Base-by-base conservation (phyloP, 768 basidiomycete species). In the Saitozyma sp. region DNA sequence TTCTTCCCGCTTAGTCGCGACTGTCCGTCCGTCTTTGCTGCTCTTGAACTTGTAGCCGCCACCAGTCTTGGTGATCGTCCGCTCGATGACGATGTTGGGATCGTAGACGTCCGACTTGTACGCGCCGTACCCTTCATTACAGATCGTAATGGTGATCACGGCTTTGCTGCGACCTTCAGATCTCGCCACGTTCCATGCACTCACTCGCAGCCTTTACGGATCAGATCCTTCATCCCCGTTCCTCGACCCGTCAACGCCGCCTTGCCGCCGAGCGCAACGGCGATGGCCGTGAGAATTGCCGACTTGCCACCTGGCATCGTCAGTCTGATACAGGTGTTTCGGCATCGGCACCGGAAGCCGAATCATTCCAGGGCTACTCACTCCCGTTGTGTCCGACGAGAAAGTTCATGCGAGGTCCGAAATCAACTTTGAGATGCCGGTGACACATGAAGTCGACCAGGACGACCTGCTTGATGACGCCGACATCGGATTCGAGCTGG, bases 371-470 rank as follows among this genome's bases (percentile, higher is more conserved):
- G 9, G 8, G 13, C 37, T 37, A 85, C 90, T 65, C 73, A 91
- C 92, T 95, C 80, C 92, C 92, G 77, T 96, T 96, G 69, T 92
- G 90, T 11, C 92, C 92, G 45, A 95, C 95, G 69, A 99, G 90
- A 74, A 98, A 98, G 80, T 98, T 99, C 74, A 99, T 90, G 78
- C 94, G 91, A 9, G 90, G 88, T 0, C 92, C 92, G 66, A 98
- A 92, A 2, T 85, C 84, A 79, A 96, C 91, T 0, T 84, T 87
- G 50, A 93, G 83, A 79, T 84, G 87, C 76, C 87, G 84, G 81
- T 98, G 94, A 79, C 93, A 96, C 93, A 98, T 95, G 81, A 98
- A 98, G 74, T 97, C 88, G 73, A 87, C 84, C 85, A 80, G 59
- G 20, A 62, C 58, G 57, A 79, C 67, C 5, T 84, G 83, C 69